Evolutionary conservation across 805 yeast species (phyloP).

Genomic region (Candida sanyiensis): DNA sequence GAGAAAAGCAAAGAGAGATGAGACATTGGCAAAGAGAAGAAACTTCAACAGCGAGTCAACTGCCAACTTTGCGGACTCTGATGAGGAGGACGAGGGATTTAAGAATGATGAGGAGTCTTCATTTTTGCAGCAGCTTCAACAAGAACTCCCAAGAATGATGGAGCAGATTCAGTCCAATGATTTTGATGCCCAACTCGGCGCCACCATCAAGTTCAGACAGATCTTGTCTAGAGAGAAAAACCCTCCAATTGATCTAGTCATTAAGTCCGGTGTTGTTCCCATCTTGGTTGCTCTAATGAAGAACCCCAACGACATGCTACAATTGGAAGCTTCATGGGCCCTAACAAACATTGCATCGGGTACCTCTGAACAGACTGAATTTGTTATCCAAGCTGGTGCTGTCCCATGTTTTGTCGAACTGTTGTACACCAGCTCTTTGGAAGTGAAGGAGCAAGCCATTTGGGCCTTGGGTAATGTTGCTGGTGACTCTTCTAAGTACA

Average conservation of each 20-base stretch:
- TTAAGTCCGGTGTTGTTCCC: conserved; percentile 90
- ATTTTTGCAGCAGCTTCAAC: conserved; percentile 44
- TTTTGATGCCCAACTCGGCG: conserved; percentile 74
- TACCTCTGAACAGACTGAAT: conserved; percentile 77
- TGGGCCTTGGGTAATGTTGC: conserved; percentile 99
- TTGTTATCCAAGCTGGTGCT: conserved; percentile 90
- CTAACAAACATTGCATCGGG: conserved; percentile 97
- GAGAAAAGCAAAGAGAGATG: conserved; percentile 95
- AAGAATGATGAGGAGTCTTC: conserved; percentile 31
- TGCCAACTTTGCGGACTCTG: conserved; percentile 51
- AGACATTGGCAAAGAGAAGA: conserved; percentile 89
- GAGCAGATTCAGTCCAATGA: conserved; percentile 70
- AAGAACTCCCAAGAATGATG: conserved; percentile 82
- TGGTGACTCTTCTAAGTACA: conserved; percentile 86
- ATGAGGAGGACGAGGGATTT: conserved; percentile 36
- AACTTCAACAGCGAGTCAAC: conserved; percentile 44
- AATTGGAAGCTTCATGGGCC: conserved; percentile 99
- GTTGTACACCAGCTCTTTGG: conserved; percentile 73
- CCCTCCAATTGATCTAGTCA: conserved; percentile 93
- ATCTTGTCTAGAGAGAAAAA: conserved; percentile 88
- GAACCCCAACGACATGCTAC: conserved; percentile 77
- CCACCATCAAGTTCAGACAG: conserved; percentile 91
- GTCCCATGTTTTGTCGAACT: conserved; percentile 86
- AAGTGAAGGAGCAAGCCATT: conserved; percentile 96
- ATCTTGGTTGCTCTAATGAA: conserved; percentile 81